These are phyloP conservation scores for Allium sativum DNA, from an alignment of 106 monocot species.

Conservation along the genomic window DNA sequence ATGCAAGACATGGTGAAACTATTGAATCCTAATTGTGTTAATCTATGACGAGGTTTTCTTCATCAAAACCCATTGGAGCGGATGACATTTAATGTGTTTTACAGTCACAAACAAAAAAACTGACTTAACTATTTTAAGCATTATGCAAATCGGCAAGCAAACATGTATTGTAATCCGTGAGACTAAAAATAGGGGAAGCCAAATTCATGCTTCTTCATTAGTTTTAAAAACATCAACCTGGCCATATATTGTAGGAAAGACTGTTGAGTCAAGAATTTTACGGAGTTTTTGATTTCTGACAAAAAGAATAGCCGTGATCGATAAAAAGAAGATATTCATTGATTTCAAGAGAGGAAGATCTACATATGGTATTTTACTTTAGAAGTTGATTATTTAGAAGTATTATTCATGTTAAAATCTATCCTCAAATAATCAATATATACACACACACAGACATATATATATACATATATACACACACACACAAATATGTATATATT, in stretches of 20 bases:
- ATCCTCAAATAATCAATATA: too few relatives aligned
- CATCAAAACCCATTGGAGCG: slow-evolving; percentile 30
- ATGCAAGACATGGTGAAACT: slow-evolving; percentile 2
- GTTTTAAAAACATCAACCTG: slow-evolving; percentile 4
- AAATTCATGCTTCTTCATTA: slow-evolving; percentile 3
- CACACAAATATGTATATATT: too few relatives aligned
- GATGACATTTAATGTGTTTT: slow-evolving; percentile 26
- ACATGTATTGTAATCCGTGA: neutral
- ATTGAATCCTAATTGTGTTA: slow-evolving; percentile 20
- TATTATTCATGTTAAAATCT: too few relatives aligned
- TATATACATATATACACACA: too few relatives aligned
- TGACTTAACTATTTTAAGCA: neutral
- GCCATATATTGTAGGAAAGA: neutral
- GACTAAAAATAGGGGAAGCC: neutral
- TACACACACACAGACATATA: too few relatives aligned
- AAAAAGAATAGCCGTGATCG: too few relatives aligned
- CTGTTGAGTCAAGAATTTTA: too few relatives aligned
- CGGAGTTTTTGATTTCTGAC: too few relatives aligned
- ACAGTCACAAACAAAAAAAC: slow-evolving; percentile 6
- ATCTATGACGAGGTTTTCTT: slow-evolving; percentile 28
- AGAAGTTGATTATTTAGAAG: too few relatives aligned
- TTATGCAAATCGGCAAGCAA: slow-evolving; percentile 6
- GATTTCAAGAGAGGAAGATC: too few relatives aligned
- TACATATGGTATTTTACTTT: too few relatives aligned
- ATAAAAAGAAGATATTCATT: too few relatives aligned